Base-by-base conservation (phyloP, 805 yeast genomes). In the Candida andamanensis region DNA sequence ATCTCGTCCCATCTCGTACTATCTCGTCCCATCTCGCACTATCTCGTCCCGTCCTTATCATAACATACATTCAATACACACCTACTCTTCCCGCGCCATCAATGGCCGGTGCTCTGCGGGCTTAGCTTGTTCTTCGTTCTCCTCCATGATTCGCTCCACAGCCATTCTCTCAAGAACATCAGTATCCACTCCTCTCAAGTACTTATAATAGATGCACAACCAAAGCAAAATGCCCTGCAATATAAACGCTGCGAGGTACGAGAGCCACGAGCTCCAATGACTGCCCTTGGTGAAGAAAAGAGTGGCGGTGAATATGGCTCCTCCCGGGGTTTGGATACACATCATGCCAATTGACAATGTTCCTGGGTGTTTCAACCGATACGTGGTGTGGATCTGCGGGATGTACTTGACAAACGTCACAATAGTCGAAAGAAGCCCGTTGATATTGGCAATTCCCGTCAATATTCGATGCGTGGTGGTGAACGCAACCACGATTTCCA, bases 321-420 rank as follows among this genome's bases (percentile, higher is more conserved):
- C 95, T 11, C 95, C 95, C 0, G 95, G 95, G 13, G 94, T 84
- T 52, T 85, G 95, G 41, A 86, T 70, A 26, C 78, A 59, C 90
- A 85, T 82, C 86, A 83, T 84, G 5, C 77, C 72, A 8, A 84
- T 63, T 0, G 94, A 83, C 15, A 85, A 63, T 1, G 87, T 78
- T 7, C 95, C 95, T 0, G 94, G 79, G 42, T 78, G 87, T 47
- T 80, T 79, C 38, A 85, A 64, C 1, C 40, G 48, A 46, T 66
- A 80, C 0, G 95, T 85, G 24, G 89, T 83, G 41, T 63, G 54
- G 7, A 85, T 67, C 54, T 85, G 95, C 1, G 95, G 95, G 30
- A 85, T 58, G 46, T 84, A 85, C 56, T 85, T 94, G 19, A 79
- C 54, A 13, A 76, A 62, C 0, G 94, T 79, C 29, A 83, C 57